A percentile compares a stretch with the other conserved stretches of the same genome.
Conservation (phyloP, 352 stramenopile species). For the Phytophthora palmivora region DNA sequence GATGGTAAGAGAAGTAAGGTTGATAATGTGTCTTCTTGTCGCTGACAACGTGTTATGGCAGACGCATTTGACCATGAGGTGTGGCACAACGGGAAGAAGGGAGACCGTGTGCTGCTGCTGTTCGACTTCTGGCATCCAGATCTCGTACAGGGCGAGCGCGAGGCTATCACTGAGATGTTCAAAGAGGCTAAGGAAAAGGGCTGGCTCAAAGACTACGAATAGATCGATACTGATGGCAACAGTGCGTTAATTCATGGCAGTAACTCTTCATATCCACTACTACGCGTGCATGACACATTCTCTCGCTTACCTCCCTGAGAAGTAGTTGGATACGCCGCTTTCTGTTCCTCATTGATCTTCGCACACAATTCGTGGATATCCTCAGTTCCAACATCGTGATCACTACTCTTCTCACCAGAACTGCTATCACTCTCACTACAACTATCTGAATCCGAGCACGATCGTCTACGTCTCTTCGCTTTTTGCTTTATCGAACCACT, state of each 20-base stretch:
- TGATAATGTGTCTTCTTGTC: background rate
- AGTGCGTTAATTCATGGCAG: slow-evolving; percentile 22
- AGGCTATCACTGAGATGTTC: slow-evolving; percentile 76
- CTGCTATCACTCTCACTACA: background rate
- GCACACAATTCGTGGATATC: slow-evolving; percentile 44
- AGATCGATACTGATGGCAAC: background rate
- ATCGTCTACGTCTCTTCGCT: slow-evolving; percentile 16
- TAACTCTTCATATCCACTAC: slow-evolving; percentile 22
- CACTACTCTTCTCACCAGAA: background rate
- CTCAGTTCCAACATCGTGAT: background rate
- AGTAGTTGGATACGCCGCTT: slow-evolving; percentile 8
- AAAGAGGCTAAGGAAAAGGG: slow-evolving; percentile 75
- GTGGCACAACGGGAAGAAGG: slow-evolving; percentile 68
- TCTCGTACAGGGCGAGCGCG: slow-evolving; percentile 60
- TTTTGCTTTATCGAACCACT: slow-evolving; percentile 6
- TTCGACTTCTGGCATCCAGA: slow-evolving; percentile 89
- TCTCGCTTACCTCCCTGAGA: background rate
- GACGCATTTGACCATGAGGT: slow-evolving; percentile 88
- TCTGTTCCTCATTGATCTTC: slow-evolving; percentile 46
- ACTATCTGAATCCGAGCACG: background rate
- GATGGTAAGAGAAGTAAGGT: slow-evolving; percentile 51
- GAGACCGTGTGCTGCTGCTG: slow-evolving; percentile 84
- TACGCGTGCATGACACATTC: background rate
- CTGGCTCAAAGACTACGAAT: slow-evolving; percentile 69
- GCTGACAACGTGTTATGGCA: slow-evolving; percentile 10